phyloP scores from a whole-genome alignment of 352 stramenopile genomes.

The Plasmopara viticola region DNA sequence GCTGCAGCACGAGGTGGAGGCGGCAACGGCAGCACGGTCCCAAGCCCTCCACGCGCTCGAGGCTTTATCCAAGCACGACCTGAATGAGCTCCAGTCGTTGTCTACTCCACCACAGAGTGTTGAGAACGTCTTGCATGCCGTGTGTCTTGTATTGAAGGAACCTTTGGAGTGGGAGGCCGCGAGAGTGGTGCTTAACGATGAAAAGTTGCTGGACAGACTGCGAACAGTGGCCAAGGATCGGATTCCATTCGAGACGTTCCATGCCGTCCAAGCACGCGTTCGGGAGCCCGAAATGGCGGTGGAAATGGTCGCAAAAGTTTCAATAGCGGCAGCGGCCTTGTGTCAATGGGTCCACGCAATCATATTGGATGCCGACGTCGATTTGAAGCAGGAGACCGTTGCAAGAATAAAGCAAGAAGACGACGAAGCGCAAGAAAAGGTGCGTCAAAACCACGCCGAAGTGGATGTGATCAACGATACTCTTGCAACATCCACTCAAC shows the following conservation, averaged over 20 bases:
- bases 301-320: conserved; percentile 90
- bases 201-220: conserved; percentile 86
- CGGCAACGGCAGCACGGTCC: conserved; percentile 87
- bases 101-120: conserved; percentile 89
- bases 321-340: conserved; percentile 84
- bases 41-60: conserved; percentile 88
- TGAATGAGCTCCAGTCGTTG: conserved; percentile 93
- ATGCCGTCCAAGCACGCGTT: conserved; percentile 86
- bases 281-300: conserved; percentile 82
- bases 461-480: conserved; percentile 87
- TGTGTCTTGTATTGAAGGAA: conserved; percentile 90
- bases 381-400: conserved; percentile 87
- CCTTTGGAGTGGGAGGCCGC: conserved; percentile 90
- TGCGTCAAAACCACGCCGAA: conserved; percentile 86
- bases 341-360: conserved; percentile 95
- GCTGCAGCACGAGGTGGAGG: conserved; percentile 90
- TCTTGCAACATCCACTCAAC: conserved; percentile 81
- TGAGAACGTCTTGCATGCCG: conserved; percentile 92
- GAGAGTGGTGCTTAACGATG: conserved; percentile 88
- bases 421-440: conserved; percentile 75
- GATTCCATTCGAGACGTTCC: conserved; percentile 80
- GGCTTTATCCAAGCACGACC: conserved; percentile 89
- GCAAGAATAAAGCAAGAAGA: conserved; percentile 90
- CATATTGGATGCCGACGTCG: conserved; percentile 93
- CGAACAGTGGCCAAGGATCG: conserved; percentile 94